phyloP scores from a whole-genome alignment of 805 yeast species.

The Suhomyces sp. region DNA sequence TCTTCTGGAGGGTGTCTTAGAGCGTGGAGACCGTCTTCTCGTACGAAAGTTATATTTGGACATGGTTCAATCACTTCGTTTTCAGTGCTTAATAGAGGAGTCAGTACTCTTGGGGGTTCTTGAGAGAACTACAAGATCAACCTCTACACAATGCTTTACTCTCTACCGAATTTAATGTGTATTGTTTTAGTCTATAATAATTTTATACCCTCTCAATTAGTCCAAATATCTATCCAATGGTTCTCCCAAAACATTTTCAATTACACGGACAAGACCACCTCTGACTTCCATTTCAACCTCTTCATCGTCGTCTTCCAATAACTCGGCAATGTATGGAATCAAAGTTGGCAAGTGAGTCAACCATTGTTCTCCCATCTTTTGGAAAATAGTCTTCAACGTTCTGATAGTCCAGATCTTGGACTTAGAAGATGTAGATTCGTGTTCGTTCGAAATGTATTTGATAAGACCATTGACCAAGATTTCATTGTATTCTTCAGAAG shows the following conservation, averaged over 20 bases:
- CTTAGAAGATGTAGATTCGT: conserved; percentile 53
- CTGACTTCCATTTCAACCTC: conserved; percentile 89
- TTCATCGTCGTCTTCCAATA: conserved; percentile 94
- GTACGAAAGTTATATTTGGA: too few relatives aligned
- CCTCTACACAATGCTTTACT: too few relatives aligned
- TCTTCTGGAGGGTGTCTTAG: too few relatives aligned
- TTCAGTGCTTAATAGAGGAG: too few relatives aligned
- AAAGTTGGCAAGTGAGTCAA: conserved; percentile 84
- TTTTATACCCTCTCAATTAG: conserved; percentile 19
- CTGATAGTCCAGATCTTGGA: conserved; percentile 84
- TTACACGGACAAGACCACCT: conserved; percentile 83
- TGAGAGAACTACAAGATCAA: too few relatives aligned
- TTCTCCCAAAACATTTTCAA: conserved; percentile 92
- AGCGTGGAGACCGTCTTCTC: too few relatives aligned
- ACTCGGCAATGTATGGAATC: conserved; percentile 93
- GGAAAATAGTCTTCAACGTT: conserved; percentile 76
- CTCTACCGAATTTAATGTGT: too few relatives aligned
- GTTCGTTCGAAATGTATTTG: conserved; percentile 41
- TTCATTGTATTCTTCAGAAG: conserved; percentile 72
- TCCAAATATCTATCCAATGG: conserved; percentile 82
- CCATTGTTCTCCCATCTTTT: conserved; percentile 95
- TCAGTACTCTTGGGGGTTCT: too few relatives aligned
- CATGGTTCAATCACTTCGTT: too few relatives aligned
- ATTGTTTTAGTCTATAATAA: too few relatives aligned
- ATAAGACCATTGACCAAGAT: conserved; percentile 47